Conservation (phyloP, 352 stramenopile genomes). For the Globisporangium abappressorium region DNA sequence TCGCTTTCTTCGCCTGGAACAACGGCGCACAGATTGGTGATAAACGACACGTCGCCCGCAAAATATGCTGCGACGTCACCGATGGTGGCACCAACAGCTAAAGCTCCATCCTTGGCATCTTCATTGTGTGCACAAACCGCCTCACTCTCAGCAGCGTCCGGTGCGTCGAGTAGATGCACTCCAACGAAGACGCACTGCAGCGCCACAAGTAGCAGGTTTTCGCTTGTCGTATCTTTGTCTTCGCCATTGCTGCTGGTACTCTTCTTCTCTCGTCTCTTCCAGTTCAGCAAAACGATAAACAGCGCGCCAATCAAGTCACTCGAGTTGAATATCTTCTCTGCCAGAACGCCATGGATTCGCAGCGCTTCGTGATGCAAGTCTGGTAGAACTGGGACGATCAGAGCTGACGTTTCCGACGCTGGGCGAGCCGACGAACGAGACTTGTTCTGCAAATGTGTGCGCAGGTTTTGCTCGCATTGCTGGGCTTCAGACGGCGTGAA, state of each 20-base stretch:
- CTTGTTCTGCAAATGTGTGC: slow-evolving; percentile 22
- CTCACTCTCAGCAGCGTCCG: slow-evolving; percentile 4
- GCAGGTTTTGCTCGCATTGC: slow-evolving; percentile 71
- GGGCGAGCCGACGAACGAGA: not conserved
- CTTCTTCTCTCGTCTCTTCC: slow-evolving; percentile 17
- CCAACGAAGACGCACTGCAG: slow-evolving; percentile 55
- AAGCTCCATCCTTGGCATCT: slow-evolving; percentile 2
- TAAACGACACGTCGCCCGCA: slow-evolving; percentile 29
- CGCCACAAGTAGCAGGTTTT: slow-evolving; percentile 56
- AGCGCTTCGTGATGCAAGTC: slow-evolving; percentile 11
- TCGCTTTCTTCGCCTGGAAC: slow-evolving; percentile 1
- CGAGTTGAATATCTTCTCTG: slow-evolving; percentile 49
- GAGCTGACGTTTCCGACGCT: slow-evolving; percentile 4
- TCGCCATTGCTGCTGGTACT: not conserved
- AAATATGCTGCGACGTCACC: slow-evolving; percentile 34
- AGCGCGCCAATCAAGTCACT: slow-evolving; percentile 40
- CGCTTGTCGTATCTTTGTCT: slow-evolving; percentile 22
- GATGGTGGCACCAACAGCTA: slow-evolving; percentile 8
- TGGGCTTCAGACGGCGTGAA: slow-evolving; percentile 75
- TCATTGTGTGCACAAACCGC: slow-evolving; percentile 5
- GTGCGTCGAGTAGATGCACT: slow-evolving; percentile 22
- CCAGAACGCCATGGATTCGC: slow-evolving; percentile 32
- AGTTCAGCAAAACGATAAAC: slow-evolving; percentile 44
- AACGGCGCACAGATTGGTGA: slow-evolving; percentile 34
- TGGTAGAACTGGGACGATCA: slow-evolving; percentile 35